phyloP scores from a whole-genome alignment of 202 grass and related monocot genomes.

The Hordeum pubiflorum region DNA sequence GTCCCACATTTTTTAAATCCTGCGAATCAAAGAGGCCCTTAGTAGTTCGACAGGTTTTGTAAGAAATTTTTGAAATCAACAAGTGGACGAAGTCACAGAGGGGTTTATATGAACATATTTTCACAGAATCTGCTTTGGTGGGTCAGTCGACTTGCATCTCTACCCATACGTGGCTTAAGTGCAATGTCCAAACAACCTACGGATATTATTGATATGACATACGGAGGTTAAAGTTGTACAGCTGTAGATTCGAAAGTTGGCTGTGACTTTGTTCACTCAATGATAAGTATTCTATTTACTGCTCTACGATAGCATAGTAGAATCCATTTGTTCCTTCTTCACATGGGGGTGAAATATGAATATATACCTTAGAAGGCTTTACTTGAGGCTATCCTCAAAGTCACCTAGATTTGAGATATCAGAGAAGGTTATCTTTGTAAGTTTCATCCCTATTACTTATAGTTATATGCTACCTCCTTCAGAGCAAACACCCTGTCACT shows the following conservation, averaged over 20 bases:
- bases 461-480: neutral
- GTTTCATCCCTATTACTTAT: neutral
- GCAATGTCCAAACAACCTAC: neutral
- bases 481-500: neutral
- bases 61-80: neutral
- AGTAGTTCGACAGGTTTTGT: neutral
- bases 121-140: neutral
- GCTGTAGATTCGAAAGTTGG: too few species aligned
- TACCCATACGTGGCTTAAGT: neutral
- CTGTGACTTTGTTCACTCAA: too few species aligned
- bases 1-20: too few species aligned
- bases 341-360: conserved; percentile 25
- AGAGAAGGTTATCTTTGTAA: too few species aligned
- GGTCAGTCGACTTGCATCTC: neutral
- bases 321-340: conserved; percentile 19
- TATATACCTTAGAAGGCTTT: conserved; percentile 22
- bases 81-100: neutral
- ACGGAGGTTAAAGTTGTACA: too few species aligned
- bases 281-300: conserved; percentile 25
- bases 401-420: neutral
- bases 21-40: too few species aligned
- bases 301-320: neutral
- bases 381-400: neutral
- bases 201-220: neutral
- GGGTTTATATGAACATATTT: neutral